A percentile compares a stretch with the other conserved stretches of the same genome.
Conservation (phyloP, 2,329 filamentous ascomycete species). For the Aspergillus amoenus region DNA sequence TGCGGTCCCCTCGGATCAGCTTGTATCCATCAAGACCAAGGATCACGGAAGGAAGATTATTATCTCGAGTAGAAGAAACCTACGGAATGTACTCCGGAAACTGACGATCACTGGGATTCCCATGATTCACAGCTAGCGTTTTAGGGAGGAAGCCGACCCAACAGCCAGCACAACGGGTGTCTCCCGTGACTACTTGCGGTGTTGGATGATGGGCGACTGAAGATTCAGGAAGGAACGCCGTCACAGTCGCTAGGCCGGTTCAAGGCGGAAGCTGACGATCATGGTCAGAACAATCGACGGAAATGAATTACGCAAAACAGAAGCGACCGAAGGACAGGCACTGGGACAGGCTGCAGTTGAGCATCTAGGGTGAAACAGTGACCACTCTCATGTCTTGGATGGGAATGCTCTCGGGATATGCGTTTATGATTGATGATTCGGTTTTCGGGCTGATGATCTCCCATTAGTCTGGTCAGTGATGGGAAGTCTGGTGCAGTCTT, state of each 20-base stretch:
- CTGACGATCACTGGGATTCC: not conserved
- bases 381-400: not conserved
- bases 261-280: not conserved
- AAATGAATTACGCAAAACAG: slow-evolving; percentile 6
- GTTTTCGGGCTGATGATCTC: slow-evolving; percentile 20
- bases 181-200: not conserved
- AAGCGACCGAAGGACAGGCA: not conserved
- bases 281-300: slow-evolving; percentile 1
- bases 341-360: not conserved
- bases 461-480: slow-evolving; percentile 1
- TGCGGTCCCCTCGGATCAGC: too few species aligned
- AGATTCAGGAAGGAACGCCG: not conserved
- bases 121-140: slow-evolving; percentile 5
- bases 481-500: not conserved
- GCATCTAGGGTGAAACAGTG: not conserved
- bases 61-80: not conserved
- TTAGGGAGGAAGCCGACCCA: not conserved
- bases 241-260: not conserved
- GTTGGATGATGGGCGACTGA: not conserved
- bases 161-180: slow-evolving; percentile 9
- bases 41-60: too few species aligned
- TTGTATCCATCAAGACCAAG: too few species aligned
- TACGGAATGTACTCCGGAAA: not conserved
- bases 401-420: not conserved
- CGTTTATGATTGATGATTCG: not conserved